Evolutionary conservation across 2,329 filamentous ascomycete genomes (phyloP).

Genomic region (Epichloe gansuensis): DNA sequence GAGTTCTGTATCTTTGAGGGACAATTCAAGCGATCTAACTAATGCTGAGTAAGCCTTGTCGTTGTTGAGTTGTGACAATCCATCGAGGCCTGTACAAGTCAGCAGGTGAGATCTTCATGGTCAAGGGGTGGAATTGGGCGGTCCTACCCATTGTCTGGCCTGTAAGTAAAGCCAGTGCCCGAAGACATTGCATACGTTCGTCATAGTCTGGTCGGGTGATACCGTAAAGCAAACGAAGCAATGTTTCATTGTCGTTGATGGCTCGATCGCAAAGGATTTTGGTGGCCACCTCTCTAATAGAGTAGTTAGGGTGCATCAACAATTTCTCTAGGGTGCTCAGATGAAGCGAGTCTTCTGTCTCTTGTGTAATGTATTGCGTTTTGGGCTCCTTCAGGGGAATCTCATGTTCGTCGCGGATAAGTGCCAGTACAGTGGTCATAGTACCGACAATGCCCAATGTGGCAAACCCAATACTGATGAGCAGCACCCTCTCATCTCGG

Average conservation of each 20-base stretch:
- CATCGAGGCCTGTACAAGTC: conserved; percentile 19
- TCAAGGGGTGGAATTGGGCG: background rate
- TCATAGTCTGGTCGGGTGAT: conserved; percentile 49
- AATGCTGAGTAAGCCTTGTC: conserved; percentile 42
- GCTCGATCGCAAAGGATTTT: conserved; percentile 45
- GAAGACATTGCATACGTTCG: conserved; percentile 43
- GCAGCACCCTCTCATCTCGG: conserved; percentile 41
- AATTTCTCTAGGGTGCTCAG: conserved; percentile 55
- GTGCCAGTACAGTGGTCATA: conserved; percentile 45
- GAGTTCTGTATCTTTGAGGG: conserved; percentile 36
- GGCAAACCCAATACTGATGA: conserved; percentile 42
- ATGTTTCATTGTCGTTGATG: conserved; percentile 43
- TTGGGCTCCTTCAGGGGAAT: conserved; percentile 53
- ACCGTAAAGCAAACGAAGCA: conserved; percentile 41
- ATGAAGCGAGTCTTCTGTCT: conserved; percentile 60
- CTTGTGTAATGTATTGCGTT: conserved; percentile 62
- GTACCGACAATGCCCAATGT: conserved; percentile 45
- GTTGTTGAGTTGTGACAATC: conserved; percentile 36
- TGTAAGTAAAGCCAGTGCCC: conserved; percentile 44
- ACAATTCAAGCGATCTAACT: conserved; percentile 47
- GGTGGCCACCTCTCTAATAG: conserved; percentile 56
- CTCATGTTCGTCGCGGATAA: conserved; percentile 51
- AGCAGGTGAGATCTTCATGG: conserved; percentile 6
- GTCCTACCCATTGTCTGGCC: conserved; percentile 23
- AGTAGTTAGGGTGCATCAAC: conserved; percentile 57